phyloP scores from a whole-genome alignment of 768 basidiomycete species.

The Lentinula aciculospora region DNA sequence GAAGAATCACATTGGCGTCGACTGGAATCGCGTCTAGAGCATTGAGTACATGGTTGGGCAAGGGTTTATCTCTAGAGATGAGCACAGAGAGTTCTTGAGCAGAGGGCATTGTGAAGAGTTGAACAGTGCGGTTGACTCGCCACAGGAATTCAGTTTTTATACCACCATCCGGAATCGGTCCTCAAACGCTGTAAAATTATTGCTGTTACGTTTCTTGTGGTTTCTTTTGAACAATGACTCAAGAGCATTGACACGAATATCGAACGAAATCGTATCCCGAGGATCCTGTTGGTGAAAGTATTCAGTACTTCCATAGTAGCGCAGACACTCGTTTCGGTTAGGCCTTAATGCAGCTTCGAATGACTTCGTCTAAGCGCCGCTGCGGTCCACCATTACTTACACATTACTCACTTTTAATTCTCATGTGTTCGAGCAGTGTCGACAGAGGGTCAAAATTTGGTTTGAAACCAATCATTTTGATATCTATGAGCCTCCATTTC shows the following conservation, averaged over 20 bases:
- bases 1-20: slow-evolving; percentile 21
- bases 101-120: not conserved
- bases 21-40: slow-evolving; percentile 16
- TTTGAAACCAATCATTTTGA: not conserved
- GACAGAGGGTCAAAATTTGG: too few species aligned
- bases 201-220: not conserved
- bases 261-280: not conserved
- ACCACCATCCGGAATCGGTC: not conserved
- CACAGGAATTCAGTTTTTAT: not conserved
- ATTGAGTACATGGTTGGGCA: not conserved
- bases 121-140: too few species aligned
- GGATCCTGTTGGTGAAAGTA: not conserved
- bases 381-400: not conserved
- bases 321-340: not conserved
- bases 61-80: not conserved
- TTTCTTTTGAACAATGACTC: not conserved
- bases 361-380: not conserved
- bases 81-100: not conserved
- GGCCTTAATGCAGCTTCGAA: not conserved
- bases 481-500: not conserved
- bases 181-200: not conserved
- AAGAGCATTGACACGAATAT: not conserved
- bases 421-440: not conserved
- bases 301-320: not conserved
- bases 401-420: not conserved